Evolutionary conservation across 306 rosid species (phyloP).

Genomic region (Rosa rugosa): DNA sequence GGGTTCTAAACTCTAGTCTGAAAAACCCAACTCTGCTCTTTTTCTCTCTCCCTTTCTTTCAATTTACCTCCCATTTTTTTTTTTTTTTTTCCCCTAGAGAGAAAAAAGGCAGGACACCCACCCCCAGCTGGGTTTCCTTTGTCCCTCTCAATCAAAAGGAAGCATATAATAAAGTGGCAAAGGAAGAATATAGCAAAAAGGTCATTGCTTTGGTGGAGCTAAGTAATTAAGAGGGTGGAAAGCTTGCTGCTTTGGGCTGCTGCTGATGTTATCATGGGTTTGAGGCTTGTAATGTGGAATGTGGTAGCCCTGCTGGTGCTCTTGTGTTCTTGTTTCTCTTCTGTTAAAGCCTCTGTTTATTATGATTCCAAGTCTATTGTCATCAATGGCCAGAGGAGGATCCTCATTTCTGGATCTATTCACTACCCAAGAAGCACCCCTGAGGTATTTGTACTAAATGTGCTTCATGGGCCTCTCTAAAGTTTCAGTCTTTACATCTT

Average conservation of each 20-base stretch:
- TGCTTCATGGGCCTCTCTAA: slow-evolving; percentile 30
- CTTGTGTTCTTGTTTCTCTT: slow-evolving; percentile 38
- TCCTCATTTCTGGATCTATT: slow-evolving; percentile 94
- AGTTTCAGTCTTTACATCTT: slow-evolving; percentile 12
- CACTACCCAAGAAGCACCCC: slow-evolving; percentile 98
- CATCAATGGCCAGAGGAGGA: slow-evolving; percentile 88
- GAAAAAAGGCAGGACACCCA: slow-evolving; percentile 17
- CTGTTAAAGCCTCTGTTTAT: slow-evolving; percentile 71
- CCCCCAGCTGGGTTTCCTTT: slow-evolving; percentile 45
- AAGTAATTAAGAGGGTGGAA: slow-evolving; percentile 10
- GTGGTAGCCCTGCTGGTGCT: slow-evolving; percentile 30
- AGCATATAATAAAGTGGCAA: slow-evolving; percentile 64
- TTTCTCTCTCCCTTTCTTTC: slow-evolving; percentile 16
- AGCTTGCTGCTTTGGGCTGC: not conserved
- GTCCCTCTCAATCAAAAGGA: slow-evolving; percentile 22
- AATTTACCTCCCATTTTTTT: slow-evolving; percentile 11
- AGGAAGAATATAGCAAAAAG: slow-evolving; percentile 31
- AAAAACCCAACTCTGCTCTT: not conserved
- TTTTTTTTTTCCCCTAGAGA: not conserved
- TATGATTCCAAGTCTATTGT: slow-evolving; percentile 78
- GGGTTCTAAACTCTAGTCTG: slow-evolving; percentile 2
- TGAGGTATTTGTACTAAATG: slow-evolving; percentile 66
- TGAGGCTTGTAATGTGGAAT: slow-evolving; percentile 74
- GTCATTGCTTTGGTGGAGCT: slow-evolving; percentile 39
- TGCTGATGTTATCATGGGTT: slow-evolving; percentile 46